Evolutionary conservation across 2,329 filamentous ascomycete genomes (phyloP), one percentile per base, ranked within the genome.

Genomic region (Cladosporium sp.): DNA sequence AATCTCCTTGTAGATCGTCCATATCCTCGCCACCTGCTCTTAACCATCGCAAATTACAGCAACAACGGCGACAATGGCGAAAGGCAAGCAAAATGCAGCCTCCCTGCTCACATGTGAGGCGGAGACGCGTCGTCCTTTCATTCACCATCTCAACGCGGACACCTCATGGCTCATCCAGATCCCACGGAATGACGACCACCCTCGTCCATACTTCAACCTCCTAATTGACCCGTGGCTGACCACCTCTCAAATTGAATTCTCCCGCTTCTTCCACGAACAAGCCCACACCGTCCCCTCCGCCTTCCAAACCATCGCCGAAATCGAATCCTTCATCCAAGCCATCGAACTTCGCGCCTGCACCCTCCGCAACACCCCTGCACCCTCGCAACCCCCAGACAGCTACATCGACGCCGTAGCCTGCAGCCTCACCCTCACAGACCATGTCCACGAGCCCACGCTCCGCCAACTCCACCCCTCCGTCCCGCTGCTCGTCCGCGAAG

Each of bases 371-470:
- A 35, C 56, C 46, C 48, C 52, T 42, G 19, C 38, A n/a, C 44
- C 19, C 42, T 38, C 38, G 34, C 37, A 49, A 18, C 40, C 44
- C 11, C 22, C 44, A 10, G 42, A 37, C 8, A 43, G 52, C 10
- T 71, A 73, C 42, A 76, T 86, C 31, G 83, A 86, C 62, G 77
- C 70, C 2, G 80, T 86, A 2, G 73, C 74, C 28, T 72, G 86
- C 32, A 80, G 75, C 13, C 83, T 86, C 62, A 83, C 86, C 63
- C 86, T 86, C 59, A 85, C 83, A 1, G 83, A 86, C 61, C 84
- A 85, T 62, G 85, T 82, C 65, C 82, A 86, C 61, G 73, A 77
- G 55, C 73, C 77, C 2, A 86, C 83, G 11, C 68, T 86, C 22
- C 64, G 77, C 41, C 76, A 84, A 59, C 66, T 86, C 3, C 70